Evolutionary conservation across 2,329 filamentous ascomycete genomes (phyloP).

Genomic region (Botrytis medusae): DNA sequence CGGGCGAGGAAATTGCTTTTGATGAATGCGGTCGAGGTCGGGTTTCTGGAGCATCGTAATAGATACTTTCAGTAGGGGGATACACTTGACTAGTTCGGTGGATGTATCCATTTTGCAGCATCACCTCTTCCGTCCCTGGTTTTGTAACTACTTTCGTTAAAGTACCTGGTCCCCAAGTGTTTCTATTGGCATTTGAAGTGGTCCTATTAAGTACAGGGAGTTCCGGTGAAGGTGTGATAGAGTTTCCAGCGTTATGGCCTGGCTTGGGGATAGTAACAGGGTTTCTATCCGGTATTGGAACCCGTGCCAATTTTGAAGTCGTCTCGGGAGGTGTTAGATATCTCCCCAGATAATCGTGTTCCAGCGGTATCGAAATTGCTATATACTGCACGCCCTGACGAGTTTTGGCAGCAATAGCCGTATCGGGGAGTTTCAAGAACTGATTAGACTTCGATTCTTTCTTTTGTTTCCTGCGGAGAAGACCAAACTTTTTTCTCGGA

Average conservation of each 20-base stretch:
- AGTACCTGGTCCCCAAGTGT: conserved; percentile 8
- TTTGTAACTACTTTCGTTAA: conserved; percentile 8
- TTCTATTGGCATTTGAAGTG: background rate
- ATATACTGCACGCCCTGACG: conserved; percentile 56
- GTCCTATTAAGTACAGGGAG: background rate
- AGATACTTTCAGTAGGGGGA: background rate
- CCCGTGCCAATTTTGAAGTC: conserved; percentile 33
- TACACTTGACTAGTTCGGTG: conserved; percentile 17
- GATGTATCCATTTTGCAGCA: conserved; percentile 25
- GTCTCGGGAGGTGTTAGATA: background rate
- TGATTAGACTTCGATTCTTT: conserved; percentile 39
- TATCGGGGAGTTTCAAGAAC: conserved; percentile 51
- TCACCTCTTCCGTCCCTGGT: conserved; percentile 20
- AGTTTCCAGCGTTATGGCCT: conserved; percentile 43
- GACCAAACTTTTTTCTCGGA: conserved; percentile 36
- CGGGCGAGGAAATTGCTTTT: background rate
- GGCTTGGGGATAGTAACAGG: conserved; percentile 33
- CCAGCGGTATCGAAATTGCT: conserved; percentile 59
- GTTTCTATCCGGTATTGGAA: conserved; percentile 24
- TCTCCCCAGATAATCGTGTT: conserved; percentile 47
- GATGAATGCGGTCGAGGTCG: background rate
- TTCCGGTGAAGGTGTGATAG: conserved; percentile 16
- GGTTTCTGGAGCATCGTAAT: background rate
- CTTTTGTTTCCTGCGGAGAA: conserved; percentile 41
- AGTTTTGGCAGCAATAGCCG: conserved; percentile 55